Evolutionary conservation across 202 grass and related monocot genomes (phyloP), one percentile per base, ranked within the genome.

Genomic region (Setaria italica): DNA sequence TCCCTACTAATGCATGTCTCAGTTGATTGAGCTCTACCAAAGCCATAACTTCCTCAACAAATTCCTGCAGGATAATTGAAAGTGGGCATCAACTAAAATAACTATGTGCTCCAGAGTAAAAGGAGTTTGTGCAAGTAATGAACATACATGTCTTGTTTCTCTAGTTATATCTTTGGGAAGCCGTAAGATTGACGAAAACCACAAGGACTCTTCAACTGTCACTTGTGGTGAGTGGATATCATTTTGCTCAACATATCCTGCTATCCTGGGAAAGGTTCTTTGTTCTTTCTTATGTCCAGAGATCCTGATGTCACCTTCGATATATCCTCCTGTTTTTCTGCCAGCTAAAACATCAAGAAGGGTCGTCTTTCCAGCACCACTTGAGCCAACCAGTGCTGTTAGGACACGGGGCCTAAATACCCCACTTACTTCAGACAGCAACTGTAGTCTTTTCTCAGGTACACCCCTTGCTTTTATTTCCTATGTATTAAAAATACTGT

Each of bases 211-310:
- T 86, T 92, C 85, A 66, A 97, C 87, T 17, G 94, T 97, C 29
- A 97, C 91, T 90, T 97, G 89, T 70, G 94, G 89, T 3, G 94
- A 97, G 74, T 97, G 91, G 62, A 97, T 94, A 54, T 97, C 91
- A 88, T 89, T 97, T 88, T 97, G 94, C 62, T 97, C 94, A 72
- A 91, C 89, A 81, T 97, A 97, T 80, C 94, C 94, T 12, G 94
- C 67, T 82, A 97, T 80, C 87, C 94, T 88, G 30, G 94, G 91
- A 70, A 97, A 97, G 41, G 87, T 94, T 54, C 62, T 84, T 79
- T 97, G 94, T 69, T 94, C 89, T 77, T 97, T 97, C 59, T 65
- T 73, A 82, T 89, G 83, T 48, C 94, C 91, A 14, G 87, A 94
- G 76, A 97, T 94, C 25, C 62, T 83, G 47, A 97, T 90, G 51